Evolutionary conservation across 176 grass and related monocot genomes (phyloP).

Genomic region (Carex littledalei): DNA sequence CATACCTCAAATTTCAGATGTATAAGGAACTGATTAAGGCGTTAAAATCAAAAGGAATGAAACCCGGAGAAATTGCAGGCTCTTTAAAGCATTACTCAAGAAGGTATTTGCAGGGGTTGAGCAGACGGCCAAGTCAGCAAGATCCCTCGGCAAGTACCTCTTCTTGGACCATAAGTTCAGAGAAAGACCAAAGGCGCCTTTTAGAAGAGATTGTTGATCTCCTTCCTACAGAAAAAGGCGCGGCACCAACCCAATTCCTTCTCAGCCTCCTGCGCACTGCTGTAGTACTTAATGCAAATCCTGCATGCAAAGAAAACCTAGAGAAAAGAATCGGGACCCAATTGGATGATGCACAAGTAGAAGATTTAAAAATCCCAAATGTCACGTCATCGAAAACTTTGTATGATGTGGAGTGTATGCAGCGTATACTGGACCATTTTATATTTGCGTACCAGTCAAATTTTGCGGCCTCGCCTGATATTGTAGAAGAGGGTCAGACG

Average conservation of each 20-base stretch:
- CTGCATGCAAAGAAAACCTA: conserved; percentile 52
- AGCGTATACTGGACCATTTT: conserved; percentile 80
- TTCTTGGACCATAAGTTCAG: conserved; percentile 28
- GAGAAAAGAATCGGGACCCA: conserved; percentile 52
- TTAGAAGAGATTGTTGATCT: conserved; percentile 63
- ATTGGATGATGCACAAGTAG: conserved; percentile 56
- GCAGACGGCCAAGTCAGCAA: conserved; percentile 8
- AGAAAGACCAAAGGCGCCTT: conserved; percentile 46
- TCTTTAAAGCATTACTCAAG: conserved; percentile 69
- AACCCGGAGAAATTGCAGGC: conserved; percentile 43
- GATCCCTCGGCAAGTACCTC: conserved; percentile 8
- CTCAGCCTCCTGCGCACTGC: conserved; percentile 53
- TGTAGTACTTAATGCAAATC: conserved; percentile 47
- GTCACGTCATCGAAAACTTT: conserved; percentile 41
- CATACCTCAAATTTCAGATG: conserved; percentile 41
- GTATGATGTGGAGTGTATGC: conserved; percentile 75
- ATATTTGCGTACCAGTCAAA: conserved; percentile 24
- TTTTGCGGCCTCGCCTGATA: conserved; percentile 34
- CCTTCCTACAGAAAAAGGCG: conserved; percentile 54
- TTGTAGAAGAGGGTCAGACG: conserved; percentile 41
- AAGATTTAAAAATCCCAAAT: conserved; percentile 68
- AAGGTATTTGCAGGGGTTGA: conserved; percentile 52
- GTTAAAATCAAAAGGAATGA: conserved; percentile 57
- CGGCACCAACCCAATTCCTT: conserved; percentile 43
- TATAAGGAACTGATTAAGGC: conserved; percentile 64